Base-by-base conservation (phyloP, 768 basidiomycete genomes). In the Termitomyces sp. region DNA sequence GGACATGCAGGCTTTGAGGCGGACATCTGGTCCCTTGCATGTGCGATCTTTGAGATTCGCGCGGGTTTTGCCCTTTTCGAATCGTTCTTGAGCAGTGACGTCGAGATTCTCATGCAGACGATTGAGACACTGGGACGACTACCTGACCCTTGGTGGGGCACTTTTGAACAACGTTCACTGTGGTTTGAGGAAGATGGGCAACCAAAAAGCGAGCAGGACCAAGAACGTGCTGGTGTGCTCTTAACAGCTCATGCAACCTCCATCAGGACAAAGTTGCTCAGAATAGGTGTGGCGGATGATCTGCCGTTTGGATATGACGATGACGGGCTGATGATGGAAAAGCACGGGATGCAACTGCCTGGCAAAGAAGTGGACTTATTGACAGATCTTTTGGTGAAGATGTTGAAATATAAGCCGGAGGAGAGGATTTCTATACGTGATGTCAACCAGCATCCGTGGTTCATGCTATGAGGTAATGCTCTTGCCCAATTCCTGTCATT, bases 11-110 rank as follows among this genome's bases (percentile, higher is more conserved):
- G 66, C 32, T 46, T 67, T 37, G 59, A 55, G 45, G 40, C 76
- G 12, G 74, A 77, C 57, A 58, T 77, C 34, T 77, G 77, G 76
- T 62, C 68, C 3, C 63, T 77, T 19, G 76, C 58, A 54, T 78
- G 77, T 59, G 56, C 67, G 45, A 70, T 77, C 57, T 77, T 73
- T 57, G 70, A 76, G 62, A 72, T 76, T 53, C 69, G 74, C 19
- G 71, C 75, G 26, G 74, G 75, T 4, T 68, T 59, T 38, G 54
- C 75, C 24, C 71, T 77, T 6, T 77, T 76, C 54, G 74, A 74
- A 9, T 21, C 71, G 10, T 73, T 74, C 56, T 55, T 75, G 2
- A 63, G 67, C 12, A 60, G 64, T 53, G 64, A 68, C n/a, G n/a
- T n/a, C n/a, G n/a, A n/a, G n/a, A n/a, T n/a, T n/a, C n/a, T n/a